Percentiles rank a stretch among this genome's conserved stretches.
Conservation (phyloP, 208 protist species). For the Leishmania major region DNA sequence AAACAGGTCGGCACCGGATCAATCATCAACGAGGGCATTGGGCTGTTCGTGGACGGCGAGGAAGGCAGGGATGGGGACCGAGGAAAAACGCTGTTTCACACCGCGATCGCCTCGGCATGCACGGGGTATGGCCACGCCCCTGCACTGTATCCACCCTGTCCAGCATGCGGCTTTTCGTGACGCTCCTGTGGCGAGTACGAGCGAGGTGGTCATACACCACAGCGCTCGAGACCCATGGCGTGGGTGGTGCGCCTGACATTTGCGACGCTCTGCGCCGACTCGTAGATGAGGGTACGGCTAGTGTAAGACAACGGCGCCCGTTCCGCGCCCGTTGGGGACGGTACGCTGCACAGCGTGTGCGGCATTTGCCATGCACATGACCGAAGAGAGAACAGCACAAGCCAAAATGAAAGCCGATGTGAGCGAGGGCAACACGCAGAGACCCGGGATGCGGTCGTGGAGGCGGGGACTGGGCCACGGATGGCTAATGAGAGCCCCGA, state of each 20-base stretch:
- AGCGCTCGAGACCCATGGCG: background rate
- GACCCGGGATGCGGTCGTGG: background rate
- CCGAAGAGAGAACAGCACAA: background rate
- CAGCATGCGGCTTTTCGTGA: background rate
- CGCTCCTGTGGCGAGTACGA: background rate
- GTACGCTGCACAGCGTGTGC: background rate
- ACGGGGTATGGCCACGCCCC: background rate
- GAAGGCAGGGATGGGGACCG: background rate
- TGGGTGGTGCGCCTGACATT: background rate
- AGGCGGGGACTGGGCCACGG: background rate
- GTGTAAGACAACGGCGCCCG: constrained; percentile 21
- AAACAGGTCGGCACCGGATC: constrained; percentile 21
- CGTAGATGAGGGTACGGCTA: constrained; percentile 8
- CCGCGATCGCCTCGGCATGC: background rate
- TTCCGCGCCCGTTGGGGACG: background rate
- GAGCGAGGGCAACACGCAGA: background rate
- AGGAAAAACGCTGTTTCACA: background rate
- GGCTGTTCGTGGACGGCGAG: background rate
- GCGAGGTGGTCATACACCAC: background rate
- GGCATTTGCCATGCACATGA: background rate
- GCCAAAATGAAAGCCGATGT: background rate
- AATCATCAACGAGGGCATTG: constrained; percentile 3
- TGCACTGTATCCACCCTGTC: constrained; percentile 11
- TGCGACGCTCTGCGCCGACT: background rate
- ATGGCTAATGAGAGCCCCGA: background rate